Base-by-base conservation (phyloP, 2,329 filamentous ascomycete genomes). In the Clonostachys byssicola region DNA sequence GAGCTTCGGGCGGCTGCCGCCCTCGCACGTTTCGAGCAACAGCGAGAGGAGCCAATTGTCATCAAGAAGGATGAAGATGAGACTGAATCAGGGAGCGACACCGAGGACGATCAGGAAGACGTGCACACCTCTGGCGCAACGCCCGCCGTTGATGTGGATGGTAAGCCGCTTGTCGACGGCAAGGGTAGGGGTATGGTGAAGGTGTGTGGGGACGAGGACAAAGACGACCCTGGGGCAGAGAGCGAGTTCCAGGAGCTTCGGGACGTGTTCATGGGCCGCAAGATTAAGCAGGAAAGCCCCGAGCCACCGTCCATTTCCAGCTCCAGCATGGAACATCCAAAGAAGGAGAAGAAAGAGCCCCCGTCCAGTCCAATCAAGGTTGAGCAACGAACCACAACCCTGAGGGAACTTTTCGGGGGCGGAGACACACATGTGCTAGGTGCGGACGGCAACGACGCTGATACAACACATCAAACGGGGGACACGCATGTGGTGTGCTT, bases 1-100 rank as follows among this genome's bases (percentile, higher is more conserved):
- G 89, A 92, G 44, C 69, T 94, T 12, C 72, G 89, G 47, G 89
- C 88, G 3, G 87, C 87, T 6, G 89, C 89, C 3, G 89, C 89
- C 2, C 62, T 92, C 54, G 87, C 86, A 13, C 74, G 89, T 12
- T 89, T 92, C 49, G 86, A 81, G 40, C 65, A 77, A 59, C 64
- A 77, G 42, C 77, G 73, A 43, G 80, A 80, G 56, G 71, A 74
- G 44, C 56, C 63, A 23, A 52, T 62, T 2, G 36, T 39, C 13
- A 43, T 55, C 12, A 72, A 65, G 48, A 65, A 68, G 48, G 67
- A 72, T 46, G 65, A 70, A 39, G 14, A 39, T 39, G 36, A 39
- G 36, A 18, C 36, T 39, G 36, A 39, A 39, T 39, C 14, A n/a
- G 36, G 17, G 36, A 39, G 14, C 36, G 14, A 39, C 14, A 18